Base-by-base conservation (phyloP, 2,329 filamentous ascomycete species). In the Pseudocercospora musae region DNA sequence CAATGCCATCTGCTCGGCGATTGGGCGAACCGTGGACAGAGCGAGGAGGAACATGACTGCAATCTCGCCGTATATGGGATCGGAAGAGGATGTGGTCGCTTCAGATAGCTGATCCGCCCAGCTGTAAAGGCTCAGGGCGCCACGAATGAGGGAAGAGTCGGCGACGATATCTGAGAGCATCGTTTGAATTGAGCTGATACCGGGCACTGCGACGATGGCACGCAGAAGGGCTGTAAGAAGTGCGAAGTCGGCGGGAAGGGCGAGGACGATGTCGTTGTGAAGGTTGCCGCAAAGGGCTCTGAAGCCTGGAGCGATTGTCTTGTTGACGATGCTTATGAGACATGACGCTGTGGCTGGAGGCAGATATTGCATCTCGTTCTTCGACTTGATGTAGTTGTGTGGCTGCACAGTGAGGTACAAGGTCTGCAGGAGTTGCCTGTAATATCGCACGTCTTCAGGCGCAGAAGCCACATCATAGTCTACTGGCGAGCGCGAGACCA, bases 31-130 rank as follows among this genome's bases (percentile, higher is more conserved):
- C 13, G 86, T 88, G 1, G 93, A 96, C 11, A 99, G 84, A 68
- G 96, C 91, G 21, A 96, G 86, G 13, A 99, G 83, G 76, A 98
- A 96, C 25, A 84, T 83, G 44, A 96, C 84, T 70, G 90, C 91
- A n/a, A 97, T 85, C 73, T 97, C 93, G 66, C 93, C 95, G 75
- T 97, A 98, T 29, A 98, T 82, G 0, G 95, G 94, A 73, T 98
- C 94, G 27, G 88, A 87, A 60, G 89, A 85, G 25, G 33, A n/a
- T 37, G 33, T 37, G 4, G 72, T 84, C 0, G 89, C 84, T 42
- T 97, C 82, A 0, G 89, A 85, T 23, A 98, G 83, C 68, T 89
- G 87, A 75, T 98, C 92, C 3, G 94, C 87, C 95, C 95, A 99
- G 0, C 92, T 96, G 77, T 94, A 98, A 4, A 99, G 83, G 33